These are phyloP conservation scores for Excoecaria agallocha DNA, from an alignment of 345 rosid species.

Conservation along the genomic window DNA sequence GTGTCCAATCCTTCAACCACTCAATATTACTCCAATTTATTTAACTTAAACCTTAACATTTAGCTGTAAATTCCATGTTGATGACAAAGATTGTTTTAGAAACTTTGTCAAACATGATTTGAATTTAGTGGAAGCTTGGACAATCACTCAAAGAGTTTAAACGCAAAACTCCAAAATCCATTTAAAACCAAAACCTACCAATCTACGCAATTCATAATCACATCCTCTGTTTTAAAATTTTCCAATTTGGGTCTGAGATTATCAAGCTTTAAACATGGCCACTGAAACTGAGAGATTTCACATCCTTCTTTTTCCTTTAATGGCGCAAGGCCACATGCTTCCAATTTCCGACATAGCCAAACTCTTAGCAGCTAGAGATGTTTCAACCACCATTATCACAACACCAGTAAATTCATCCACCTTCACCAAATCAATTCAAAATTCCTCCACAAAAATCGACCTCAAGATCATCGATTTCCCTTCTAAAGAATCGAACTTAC, in stretches of 20 bases:
- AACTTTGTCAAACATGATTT: no score
- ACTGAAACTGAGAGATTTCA: conserved; percentile 8
- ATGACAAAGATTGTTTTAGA: no score
- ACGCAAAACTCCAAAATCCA: no score
- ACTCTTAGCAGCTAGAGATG: conserved; percentile 12
- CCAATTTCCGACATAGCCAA: conserved; percentile 19
- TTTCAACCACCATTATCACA: conserved; percentile 17
- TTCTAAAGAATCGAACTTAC: neutral
- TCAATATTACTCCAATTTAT: no score
- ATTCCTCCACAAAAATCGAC: neutral
- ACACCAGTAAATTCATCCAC: conserved; percentile 7
- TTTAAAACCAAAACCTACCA: no score
- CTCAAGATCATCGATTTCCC: conserved; percentile 8
- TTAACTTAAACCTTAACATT: no score
- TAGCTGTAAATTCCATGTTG: no score
- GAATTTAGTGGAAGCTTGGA: no score
- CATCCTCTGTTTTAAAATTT: neutral
- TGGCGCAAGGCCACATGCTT: conserved; percentile 22
- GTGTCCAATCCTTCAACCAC: no score
- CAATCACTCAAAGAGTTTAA: no score
- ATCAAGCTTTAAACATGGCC: neutral
- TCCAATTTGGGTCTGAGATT: no score
- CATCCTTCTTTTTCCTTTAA: conserved; percentile 21
- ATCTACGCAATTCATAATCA: no score
- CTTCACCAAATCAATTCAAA: conserved; percentile 16